Evolutionary conservation across 345 rosid species (phyloP), one percentile per base, ranked within the genome.

Genomic region (Camelina laxa): DNA sequence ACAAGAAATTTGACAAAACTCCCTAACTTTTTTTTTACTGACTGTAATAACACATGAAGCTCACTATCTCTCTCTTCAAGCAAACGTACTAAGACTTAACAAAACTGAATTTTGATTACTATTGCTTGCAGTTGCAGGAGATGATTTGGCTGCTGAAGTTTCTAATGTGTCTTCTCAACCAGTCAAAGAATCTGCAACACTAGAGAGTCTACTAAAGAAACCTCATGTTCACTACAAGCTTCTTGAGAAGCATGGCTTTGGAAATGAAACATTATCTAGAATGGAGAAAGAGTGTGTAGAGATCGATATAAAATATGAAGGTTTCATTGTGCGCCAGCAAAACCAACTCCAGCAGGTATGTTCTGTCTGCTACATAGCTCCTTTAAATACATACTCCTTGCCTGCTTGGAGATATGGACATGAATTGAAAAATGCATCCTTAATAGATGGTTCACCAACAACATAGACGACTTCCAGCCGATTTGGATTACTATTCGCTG

Each of bases 291-390:
- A 88, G 61, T 89, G 98, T 72, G 91, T 91, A 7, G 98, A 91
- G 86, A 88, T 89, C 41, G 98, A 93, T 83, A 87, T 91, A 69
- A 94, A 91, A 81, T 91, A 94, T 0, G 95, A 94, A 82, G 98
- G 97, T 60, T 94, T 94, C 86, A 91, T 94, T 83, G 30, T 79
- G 64, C 97, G 97, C 69, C 96, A 94, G 75, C 86, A 82, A 75
- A 82, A 53, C 72, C 97, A 94, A 68, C 88, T 94, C 21, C 88
- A 88, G 66, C 96, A 94, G 95, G 98, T 91, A 20, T 68, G 75
- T 44, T 70, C 7, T 63, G 41, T 72, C 66, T 38, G 13, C 41
- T 72, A 10, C 27, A 9, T 61, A 6, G 7, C 17, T 68, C 19
- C 9, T 3, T 35, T 11, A 12, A 57, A 24, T 30, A 21, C 6